Conservation (phyloP, 352 stramenopile genomes). For the Phytophthora tentaculata region DNA sequence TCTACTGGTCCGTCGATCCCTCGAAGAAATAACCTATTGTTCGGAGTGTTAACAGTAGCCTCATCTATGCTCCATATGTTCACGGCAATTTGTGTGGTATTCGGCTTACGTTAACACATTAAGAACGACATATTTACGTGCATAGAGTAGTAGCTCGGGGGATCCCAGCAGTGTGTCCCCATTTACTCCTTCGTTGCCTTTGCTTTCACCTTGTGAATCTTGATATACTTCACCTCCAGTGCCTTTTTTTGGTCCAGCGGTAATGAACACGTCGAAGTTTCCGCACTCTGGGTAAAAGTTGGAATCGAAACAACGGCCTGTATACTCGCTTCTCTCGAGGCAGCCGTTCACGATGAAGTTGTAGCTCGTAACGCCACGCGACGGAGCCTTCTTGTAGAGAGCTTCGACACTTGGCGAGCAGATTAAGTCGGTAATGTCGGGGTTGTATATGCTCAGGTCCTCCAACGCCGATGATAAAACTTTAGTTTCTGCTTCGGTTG, state of each 20-base stretch:
- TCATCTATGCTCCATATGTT: no score
- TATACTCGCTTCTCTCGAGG: not conserved
- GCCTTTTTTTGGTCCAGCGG: not conserved
- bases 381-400: not conserved
- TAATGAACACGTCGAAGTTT: constrained; percentile 4
- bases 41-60: no score
- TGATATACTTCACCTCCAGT: constrained; percentile 9
- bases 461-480: not conserved
- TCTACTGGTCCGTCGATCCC: no score
- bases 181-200: not conserved
- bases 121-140: no score
- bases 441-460: constrained; percentile 2
- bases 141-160: no score
- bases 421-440: constrained; percentile 3
- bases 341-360: constrained; percentile 4
- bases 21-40: no score
- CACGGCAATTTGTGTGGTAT: no score
- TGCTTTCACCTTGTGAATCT: constrained; percentile 6
- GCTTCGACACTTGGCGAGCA: not conserved
- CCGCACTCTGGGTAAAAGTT: constrained; percentile 7
- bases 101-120: no score
- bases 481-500: not conserved
- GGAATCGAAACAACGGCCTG: not conserved
- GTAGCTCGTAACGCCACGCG: not conserved
- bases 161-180: no score